Percentiles rank a stretch among this genome's conserved stretches.
These are phyloP conservation scores for Taiozyma sp. DNA, from an alignment of 1,139 yeast genomes.

Conservation along the genomic window DNA sequence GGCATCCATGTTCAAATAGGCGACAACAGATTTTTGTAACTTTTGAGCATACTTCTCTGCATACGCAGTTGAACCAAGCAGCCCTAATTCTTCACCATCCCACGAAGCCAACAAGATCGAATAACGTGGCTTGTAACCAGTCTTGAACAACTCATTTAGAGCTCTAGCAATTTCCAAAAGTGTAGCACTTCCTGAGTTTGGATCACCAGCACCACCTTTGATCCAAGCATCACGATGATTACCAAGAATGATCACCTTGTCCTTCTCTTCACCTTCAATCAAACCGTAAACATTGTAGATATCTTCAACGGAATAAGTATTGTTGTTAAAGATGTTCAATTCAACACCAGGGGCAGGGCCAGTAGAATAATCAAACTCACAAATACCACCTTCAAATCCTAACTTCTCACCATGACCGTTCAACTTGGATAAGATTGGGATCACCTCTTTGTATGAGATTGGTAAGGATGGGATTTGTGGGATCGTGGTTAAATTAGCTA, in stretches of 20 bases:
- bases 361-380: constrained; percentile 44
- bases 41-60: constrained; percentile 48
- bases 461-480: constrained; percentile 63
- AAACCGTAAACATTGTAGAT: constrained; percentile 54
- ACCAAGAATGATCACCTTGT: constrained; percentile 54
- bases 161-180: constrained; percentile 54
- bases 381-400: constrained; percentile 34
- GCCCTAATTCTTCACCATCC: constrained; percentile 73
- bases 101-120: constrained; percentile 58
- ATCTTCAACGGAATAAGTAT: constrained; percentile 53
- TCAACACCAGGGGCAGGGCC: constrained; percentile 51
- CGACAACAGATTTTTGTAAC: constrained; percentile 43
- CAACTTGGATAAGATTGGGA: constrained; percentile 46
- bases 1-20: constrained; percentile 60
- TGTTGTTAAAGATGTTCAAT: constrained; percentile 47
- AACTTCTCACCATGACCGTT: constrained; percentile 48
- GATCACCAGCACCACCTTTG: constrained; percentile 67
- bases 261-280: constrained; percentile 43
- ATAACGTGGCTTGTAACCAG: constrained; percentile 59
- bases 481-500: constrained; percentile 43
- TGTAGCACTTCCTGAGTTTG: constrained; percentile 60
- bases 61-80: constrained; percentile 67
- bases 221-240: constrained; percentile 77
- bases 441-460: constrained; percentile 49
- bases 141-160: constrained; percentile 39